phyloP scores from a whole-genome alignment of 768 basidiomycete genomes.

The Nidularia pulvinata region DNA sequence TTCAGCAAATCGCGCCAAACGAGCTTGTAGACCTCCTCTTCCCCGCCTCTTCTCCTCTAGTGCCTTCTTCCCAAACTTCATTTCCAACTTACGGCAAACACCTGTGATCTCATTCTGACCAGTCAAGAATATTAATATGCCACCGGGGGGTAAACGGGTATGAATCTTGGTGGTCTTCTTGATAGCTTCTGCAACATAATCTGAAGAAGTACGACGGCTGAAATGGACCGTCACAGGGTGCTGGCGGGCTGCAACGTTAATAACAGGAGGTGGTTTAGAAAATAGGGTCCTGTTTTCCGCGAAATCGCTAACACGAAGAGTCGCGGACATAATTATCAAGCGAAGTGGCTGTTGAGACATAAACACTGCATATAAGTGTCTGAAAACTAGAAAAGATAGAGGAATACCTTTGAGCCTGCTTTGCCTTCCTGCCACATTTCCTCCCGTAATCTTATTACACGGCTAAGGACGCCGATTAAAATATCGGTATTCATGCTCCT shows the following conservation, averaged over 20 bases:
- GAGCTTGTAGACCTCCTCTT: conserved; percentile 16
- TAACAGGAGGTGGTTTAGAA: conserved; percentile 82
- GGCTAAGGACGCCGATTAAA: conserved; percentile 93
- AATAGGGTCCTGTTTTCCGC: conserved; percentile 85
- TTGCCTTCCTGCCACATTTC: conserved; percentile 84
- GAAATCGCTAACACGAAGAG: conserved; percentile 92
- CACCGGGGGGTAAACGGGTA: conserved; percentile 87
- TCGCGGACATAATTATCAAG: conserved; percentile 98
- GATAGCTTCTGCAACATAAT: conserved; percentile 90
- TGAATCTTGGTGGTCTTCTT: conserved; percentile 94
- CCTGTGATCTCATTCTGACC: conserved; percentile 95
- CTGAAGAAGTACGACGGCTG: conserved; percentile 78
- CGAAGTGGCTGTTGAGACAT: conserved; percentile 66
- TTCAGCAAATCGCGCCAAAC: conserved; percentile 20
- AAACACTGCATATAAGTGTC: no score
- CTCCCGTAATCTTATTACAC: conserved; percentile 88
- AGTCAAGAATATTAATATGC: conserved; percentile 91
- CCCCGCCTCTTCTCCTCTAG: conserved; percentile 50
- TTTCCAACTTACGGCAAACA: conserved; percentile 81
- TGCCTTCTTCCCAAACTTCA: conserved; percentile 69
- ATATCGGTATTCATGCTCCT: conserved; percentile 98
- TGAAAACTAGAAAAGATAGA: neutral
- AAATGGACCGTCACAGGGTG: conserved; percentile 97
- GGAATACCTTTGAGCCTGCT: conserved; percentile 65
- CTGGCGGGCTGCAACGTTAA: conserved; percentile 88